Conservation (phyloP, 2,329 filamentous ascomycete species). For the Pseudogymnoascus sp. region DNA sequence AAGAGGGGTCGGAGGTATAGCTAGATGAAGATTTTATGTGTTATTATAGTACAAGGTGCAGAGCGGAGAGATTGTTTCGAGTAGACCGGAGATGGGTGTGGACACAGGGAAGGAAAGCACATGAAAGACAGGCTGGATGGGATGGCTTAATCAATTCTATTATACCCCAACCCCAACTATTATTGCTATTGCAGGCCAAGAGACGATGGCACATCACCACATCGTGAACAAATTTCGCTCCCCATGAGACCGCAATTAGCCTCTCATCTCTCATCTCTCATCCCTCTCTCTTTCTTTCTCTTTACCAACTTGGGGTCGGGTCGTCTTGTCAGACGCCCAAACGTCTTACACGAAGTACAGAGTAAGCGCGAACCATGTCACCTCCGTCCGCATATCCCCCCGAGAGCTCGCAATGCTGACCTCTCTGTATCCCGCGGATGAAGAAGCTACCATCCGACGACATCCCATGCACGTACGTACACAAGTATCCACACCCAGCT, state of each 20-base stretch:
- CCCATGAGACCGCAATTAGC: not conserved
- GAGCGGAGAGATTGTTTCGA: constrained; percentile 1
- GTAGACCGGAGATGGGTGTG: not conserved
- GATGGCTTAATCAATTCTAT: constrained; percentile 3
- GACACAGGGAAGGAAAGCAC: not conserved
- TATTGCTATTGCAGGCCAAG: constrained; percentile 3
- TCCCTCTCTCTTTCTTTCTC: not conserved
- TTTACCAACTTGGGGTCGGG: not conserved
- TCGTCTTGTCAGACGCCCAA: not conserved
- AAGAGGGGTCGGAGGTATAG: constrained; percentile 24
- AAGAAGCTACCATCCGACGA: not conserved
- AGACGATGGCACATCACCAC: not conserved
- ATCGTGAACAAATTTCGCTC: not conserved
- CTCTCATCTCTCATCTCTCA: not conserved
- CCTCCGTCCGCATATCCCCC: not conserved
- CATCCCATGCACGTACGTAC: not conserved
- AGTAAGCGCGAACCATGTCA: constrained; percentile 2
- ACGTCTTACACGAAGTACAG: not conserved
- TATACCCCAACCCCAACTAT: constrained; percentile 5
- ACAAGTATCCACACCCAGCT: not conserved
- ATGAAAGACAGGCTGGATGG: not conserved
- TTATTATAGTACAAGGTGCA: constrained; percentile 11
- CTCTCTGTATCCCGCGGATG: not conserved
- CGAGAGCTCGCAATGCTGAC: constrained; percentile 2
- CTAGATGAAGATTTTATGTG: constrained; percentile 11